Conservation (phyloP, 164 flowering plant species). For the Umbilicus rupestris region DNA sequence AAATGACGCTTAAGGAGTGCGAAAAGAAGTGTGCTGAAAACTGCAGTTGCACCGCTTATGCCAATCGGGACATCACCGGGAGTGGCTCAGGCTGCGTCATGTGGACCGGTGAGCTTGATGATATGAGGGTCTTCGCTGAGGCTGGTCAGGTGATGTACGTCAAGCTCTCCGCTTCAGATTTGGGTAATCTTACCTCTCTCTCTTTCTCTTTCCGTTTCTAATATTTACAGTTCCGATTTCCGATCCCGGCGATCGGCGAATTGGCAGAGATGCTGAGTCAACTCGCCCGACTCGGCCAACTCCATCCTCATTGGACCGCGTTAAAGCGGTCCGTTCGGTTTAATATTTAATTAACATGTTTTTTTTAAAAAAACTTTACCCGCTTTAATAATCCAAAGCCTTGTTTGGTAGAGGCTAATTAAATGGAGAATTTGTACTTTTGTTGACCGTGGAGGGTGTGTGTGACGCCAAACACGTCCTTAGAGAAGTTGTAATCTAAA, state of each 20-base stretch:
- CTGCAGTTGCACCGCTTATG: constrained; percentile 42
- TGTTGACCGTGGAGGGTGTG: no score
- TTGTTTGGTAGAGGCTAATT: no score
- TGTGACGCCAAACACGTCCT: no score
- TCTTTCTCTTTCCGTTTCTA: neutral
- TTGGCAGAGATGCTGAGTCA: neutral
- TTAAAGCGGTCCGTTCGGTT: no score
- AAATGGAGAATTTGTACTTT: no score
- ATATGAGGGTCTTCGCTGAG: constrained; percentile 25
- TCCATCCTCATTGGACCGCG: no score
- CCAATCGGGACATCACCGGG: constrained; percentile 20
- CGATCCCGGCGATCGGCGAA: neutral
- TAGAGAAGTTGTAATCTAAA: no score
- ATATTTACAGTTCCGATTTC: neutral
- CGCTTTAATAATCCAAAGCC: no score
- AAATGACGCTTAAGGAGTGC: constrained; percentile 26
- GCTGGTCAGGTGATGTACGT: constrained; percentile 42
- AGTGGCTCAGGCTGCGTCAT: constrained; percentile 40
- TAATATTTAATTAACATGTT: no score
- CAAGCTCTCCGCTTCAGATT: constrained; percentile 35
- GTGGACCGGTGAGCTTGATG: constrained; percentile 40
- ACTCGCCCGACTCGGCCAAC: neutral
- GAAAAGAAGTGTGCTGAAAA: constrained; percentile 22
- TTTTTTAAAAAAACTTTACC: no score
- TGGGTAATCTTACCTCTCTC: constrained; percentile 22